Conservation (phyloP, 768 basidiomycete genomes). For the Pleurotus giganteus region DNA sequence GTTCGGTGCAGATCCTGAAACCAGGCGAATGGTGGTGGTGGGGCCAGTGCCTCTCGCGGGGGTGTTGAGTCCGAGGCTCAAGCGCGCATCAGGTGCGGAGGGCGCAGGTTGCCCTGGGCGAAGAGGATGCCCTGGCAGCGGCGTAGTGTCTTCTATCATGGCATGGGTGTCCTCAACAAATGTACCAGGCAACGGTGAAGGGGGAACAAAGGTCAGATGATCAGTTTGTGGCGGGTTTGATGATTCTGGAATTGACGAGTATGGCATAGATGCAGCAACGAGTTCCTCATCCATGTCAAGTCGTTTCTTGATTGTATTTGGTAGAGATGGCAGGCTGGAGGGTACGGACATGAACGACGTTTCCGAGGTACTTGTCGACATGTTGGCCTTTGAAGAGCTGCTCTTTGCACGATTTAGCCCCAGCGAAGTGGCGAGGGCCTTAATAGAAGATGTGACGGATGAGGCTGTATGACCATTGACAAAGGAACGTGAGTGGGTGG, state of each 20-base stretch:
- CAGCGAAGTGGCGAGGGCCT: constrained; percentile 71
- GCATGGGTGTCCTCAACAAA: constrained; percentile 29
- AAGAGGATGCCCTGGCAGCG: constrained; percentile 58
- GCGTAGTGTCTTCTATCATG: constrained; percentile 27
- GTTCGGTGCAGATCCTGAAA: constrained; percentile 31
- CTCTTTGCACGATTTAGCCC: constrained; percentile 55
- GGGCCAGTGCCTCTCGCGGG: constrained; percentile 37
- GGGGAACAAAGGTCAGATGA: constrained; percentile 45
- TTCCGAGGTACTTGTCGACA: constrained; percentile 22
- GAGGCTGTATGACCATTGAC: constrained; percentile 36
- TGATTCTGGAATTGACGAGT: constrained; percentile 35
- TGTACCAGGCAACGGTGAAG: constrained; percentile 17
- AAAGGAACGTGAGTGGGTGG: constrained; percentile 7
- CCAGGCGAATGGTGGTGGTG: constrained; percentile 52
- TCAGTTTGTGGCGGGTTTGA: constrained; percentile 41
- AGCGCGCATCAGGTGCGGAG: constrained; percentile 43
- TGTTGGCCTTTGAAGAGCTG: constrained; percentile 26
- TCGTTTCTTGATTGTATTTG: constrained; percentile 13
- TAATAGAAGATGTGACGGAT: constrained; percentile 71
- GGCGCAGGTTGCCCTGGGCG: constrained; percentile 65
- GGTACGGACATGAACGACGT: constrained; percentile 21
- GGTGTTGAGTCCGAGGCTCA: constrained; percentile 53
- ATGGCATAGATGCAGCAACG: constrained; percentile 37
- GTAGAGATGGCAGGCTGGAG: constrained; percentile 12
- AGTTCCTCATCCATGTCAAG: constrained; percentile 33